Evolutionary conservation across 73 alveolate species (phyloP), one percentile per base, ranked within the genome.

Genomic region (Paramecium sonneborni): DNA sequence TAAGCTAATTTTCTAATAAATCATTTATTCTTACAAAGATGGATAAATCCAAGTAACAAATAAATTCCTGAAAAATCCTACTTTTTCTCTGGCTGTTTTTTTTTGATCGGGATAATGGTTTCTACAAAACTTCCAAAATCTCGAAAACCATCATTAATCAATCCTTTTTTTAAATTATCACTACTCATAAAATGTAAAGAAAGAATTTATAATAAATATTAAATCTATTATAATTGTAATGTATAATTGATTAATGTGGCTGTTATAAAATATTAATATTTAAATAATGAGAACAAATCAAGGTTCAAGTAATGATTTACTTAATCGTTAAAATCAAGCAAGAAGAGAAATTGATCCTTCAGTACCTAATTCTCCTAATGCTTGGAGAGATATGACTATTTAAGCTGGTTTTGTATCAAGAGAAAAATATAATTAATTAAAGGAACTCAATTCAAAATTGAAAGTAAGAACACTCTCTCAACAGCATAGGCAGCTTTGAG

Each of bases 281-380:
- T 62, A 62, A 62, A 62, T 62, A 30, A 62, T 62, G 84, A 62
- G 84, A 30, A 26, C 84, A 62, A 62, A 62, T 30, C 48, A 62
- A 62, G 84, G 84, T 7, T 62, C 84, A 6, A 62, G 44, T 3
- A 32, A 26, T 26, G 84, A 62, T 9, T 32, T 62, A 3, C 26
- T 62, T 12, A 15, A 32, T 32, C 39, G 84, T 14, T 62, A 26
- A 26, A 32, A 26, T 30, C 39, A 62, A 26, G 14, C 84, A 62
- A 62, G 26, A 30, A 24, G 44, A 24, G 44, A 30, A 11, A 26
- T 30, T 1, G 84, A 62, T 62, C 44, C 28, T 23, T n/a, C 1
- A 11, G 24, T 10, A 10, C 23, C 44, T 5, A 62, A 26, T 32
- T 62, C 84, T 30, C 84, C 84, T 14, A 62, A 62, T 62, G 84